Evolutionary conservation across 345 rosid genomes (phyloP), one percentile per base, ranked within the genome.

Genomic region (Kernera saxatilis): DNA sequence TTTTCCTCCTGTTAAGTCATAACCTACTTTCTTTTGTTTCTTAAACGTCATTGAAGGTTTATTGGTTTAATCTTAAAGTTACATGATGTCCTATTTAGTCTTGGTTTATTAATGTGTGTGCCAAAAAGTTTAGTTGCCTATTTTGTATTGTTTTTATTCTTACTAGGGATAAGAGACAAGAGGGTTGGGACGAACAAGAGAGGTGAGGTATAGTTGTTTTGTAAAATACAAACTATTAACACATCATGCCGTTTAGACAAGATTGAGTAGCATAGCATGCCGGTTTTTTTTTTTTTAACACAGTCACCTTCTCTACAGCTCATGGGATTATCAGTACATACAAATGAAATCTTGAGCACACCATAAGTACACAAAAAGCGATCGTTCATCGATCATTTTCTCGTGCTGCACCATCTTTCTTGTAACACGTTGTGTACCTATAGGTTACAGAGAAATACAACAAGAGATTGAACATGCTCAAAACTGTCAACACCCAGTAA

Each of bases 401-500:
- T 71, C 30, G 27, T 71, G 18, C 5, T 61, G 35, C 11, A 29
- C 10, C 18, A 3, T 71, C 44, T 50, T 70, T 39, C 40, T 61
- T 71, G 69, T 50, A 7, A n/a, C 69, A 39, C 55, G 8, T 43
- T 53, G 55, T 53, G 56, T 44, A 58, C 39, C 62, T 29, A 67
- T 36, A 59, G 2, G 83, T 70, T 46, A 72, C 70, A 22, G 59
- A 32, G 44, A 75, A 30, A 29, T 64, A 81, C 23, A 78, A 25
- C 36, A 65, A 41, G 49, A 82, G 70, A 56, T 75, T 84, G 8
- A 73, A 52, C 11, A 66, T 55, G 27, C 77, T 22, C 25, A 81
- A 35, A 3, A 29, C 62, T 1, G 80, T 51, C 41, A 84, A 41
- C 2, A 69, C 54, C 88, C 84, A 76, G 22, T 78, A 84, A 58